These are phyloP conservation scores for Dothistroma septosporum DNA, from an alignment of 2,329 filamentous ascomycete species.

Conservation along the genomic window DNA sequence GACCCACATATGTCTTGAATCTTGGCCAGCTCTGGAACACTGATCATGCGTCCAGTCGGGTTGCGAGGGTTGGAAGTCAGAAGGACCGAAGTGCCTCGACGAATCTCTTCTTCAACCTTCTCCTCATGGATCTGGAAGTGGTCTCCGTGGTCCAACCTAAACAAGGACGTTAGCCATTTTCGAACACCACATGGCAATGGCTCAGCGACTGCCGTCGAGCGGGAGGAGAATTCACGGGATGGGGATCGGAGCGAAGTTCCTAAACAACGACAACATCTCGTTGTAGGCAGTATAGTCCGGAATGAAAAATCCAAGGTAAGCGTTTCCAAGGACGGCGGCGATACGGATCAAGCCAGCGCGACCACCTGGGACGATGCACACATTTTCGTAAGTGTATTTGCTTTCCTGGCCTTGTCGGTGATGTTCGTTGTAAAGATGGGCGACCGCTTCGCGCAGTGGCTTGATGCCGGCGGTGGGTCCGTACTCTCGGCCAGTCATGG, in stretches of 20 bases:
- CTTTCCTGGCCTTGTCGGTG: constrained; percentile 82
- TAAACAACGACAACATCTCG: constrained; percentile 93
- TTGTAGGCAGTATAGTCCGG: constrained; percentile 89
- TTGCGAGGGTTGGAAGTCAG: constrained; percentile 94
- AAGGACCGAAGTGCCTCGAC: constrained; percentile 60
- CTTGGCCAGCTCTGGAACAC: constrained; percentile 77
- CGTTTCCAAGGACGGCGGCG: constrained; percentile 86
- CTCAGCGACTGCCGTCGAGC: constrained; percentile 42
- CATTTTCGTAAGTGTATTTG: constrained; percentile 96
- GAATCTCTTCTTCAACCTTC: constrained; percentile 70
- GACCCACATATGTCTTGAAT: constrained; percentile 76
- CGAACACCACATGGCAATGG: constrained; percentile 63
- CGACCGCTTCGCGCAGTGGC: constrained; percentile 81
- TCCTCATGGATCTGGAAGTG: constrained; percentile 82
- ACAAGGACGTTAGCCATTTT: neutral
- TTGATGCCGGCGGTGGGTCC: constrained; percentile 91
- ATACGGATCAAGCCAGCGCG: constrained; percentile 91
- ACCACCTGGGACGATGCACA: constrained; percentile 91
- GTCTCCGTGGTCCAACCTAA: constrained; percentile 67
- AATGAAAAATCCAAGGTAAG: constrained; percentile 62
- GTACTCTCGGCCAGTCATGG: constrained; percentile 78
- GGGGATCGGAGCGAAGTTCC: constrained; percentile 81
- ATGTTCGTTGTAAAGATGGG: constrained; percentile 86
- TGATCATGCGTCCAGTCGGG: constrained; percentile 83
- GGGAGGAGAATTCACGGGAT: constrained; percentile 51